phyloP scores from a whole-genome alignment of 345 rosid species.

The Rhodamnia argentea region DNA sequence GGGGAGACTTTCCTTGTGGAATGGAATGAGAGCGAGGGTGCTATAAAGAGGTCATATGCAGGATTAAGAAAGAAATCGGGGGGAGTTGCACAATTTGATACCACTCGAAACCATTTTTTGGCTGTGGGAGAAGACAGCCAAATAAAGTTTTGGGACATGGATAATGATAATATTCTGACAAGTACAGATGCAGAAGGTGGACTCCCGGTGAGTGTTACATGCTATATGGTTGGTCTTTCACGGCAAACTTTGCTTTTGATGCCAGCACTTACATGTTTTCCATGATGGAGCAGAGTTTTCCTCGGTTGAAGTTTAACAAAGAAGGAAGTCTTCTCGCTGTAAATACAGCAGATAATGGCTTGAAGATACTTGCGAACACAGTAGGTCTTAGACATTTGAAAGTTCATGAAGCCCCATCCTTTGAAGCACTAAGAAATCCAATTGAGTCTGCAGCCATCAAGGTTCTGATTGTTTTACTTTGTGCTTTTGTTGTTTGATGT shows the following conservation, averaged over 20 bases:
- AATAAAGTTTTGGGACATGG: constrained; percentile 96
- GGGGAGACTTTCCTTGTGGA: constrained; percentile 80
- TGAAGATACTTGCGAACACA: constrained; percentile 78
- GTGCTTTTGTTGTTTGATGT: neutral
- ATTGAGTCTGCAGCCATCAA: constrained; percentile 53
- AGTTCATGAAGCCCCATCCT: constrained; percentile 43
- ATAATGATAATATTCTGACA: constrained; percentile 38
- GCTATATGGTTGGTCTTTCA: neutral
- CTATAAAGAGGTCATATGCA: constrained; percentile 58
- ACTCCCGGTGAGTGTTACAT: constrained; percentile 51
- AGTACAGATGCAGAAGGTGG: constrained; percentile 82
- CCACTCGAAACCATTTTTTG: constrained; percentile 76
- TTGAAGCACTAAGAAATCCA: constrained; percentile 57
- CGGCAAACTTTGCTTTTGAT: neutral
- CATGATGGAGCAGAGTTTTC: constrained; percentile 42
- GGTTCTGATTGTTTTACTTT: constrained; percentile 12
- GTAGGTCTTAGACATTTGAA: constrained; percentile 58
- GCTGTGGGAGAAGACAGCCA: constrained; percentile 86
- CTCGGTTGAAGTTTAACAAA: constrained; percentile 73
- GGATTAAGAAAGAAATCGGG: constrained; percentile 58
- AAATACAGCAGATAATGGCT: constrained; percentile 76
- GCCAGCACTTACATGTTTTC: neutral
- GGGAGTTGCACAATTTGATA: constrained; percentile 76
- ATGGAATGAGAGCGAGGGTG: constrained; percentile 95
- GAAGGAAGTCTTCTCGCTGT: constrained; percentile 92